These are phyloP conservation scores for Cladophialophora yegresii DNA, from an alignment of 2,329 filamentous ascomycete species.

Conservation along the genomic window DNA sequence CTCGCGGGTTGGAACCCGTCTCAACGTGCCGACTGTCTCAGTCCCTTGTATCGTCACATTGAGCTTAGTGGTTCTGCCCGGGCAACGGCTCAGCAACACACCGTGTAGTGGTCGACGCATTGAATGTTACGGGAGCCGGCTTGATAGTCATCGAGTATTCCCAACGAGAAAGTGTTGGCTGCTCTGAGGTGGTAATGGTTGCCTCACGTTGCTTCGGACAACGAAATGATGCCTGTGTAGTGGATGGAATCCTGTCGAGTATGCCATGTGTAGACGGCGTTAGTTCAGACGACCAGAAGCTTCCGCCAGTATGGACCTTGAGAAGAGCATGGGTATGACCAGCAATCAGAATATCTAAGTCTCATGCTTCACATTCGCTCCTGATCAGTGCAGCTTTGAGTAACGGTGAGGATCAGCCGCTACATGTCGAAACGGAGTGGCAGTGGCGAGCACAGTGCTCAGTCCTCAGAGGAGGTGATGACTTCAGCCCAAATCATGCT, in stretches of 20 bases:
- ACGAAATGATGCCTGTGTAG: background rate
- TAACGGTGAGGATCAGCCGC: too few species aligned
- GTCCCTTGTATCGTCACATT: background rate
- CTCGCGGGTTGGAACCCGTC: background rate
- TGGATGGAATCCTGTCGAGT: background rate
- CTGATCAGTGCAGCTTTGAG: too few species aligned
- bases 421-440: too few species aligned
- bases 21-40: background rate
- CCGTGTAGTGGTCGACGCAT: background rate
- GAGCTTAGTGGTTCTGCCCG: background rate
- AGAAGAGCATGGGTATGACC: too few species aligned
- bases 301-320: background rate
- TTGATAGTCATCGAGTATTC: slow-evolving; percentile 1
- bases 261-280: background rate
- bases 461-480: too few species aligned
- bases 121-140: background rate
- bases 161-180: background rate
- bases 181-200: background rate
- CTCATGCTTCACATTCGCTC: too few species aligned
- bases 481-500: background rate
- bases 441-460: too few species aligned
- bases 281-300: background rate
- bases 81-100: slow-evolving; percentile 12
- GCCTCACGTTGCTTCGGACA: slow-evolving; percentile 1
- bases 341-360: too few species aligned